A percentile compares a stretch with the other conserved stretches of the same genome.
Evolutionary conservation across 2,329 filamentous ascomycete species (phyloP).

Genomic region (Metarhizium rileyi): DNA sequence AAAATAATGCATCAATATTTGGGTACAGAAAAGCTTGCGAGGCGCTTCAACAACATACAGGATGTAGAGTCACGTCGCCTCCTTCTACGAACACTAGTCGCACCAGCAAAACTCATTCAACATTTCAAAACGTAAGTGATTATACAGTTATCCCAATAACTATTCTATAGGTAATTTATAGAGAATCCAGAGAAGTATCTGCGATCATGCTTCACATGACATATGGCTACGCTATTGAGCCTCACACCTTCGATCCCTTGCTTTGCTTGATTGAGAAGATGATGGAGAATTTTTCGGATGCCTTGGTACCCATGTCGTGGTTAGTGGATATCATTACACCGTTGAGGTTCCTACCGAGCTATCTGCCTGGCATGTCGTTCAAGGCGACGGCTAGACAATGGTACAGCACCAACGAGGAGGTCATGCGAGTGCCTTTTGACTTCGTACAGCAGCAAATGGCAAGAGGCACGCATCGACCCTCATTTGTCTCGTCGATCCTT

Average conservation of each 20-base stretch:
- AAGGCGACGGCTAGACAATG: conserved; percentile 19
- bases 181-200: not conserved
- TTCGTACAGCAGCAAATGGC: conserved; percentile 20
- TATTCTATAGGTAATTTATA: not conserved
- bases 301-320: conserved; percentile 21
- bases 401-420: conserved; percentile 11
- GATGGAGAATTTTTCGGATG: conserved; percentile 19
- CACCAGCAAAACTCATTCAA: conserved; percentile 12
- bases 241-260: conserved; percentile 18
- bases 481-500: conserved; percentile 16
- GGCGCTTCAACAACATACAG: conserved; percentile 14
- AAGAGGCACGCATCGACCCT: conserved; percentile 9
- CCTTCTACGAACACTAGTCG: conserved; percentile 14
- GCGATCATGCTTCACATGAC: not conserved
- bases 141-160: not conserved
- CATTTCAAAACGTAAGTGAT: conserved; percentile 21
- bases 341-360: conserved; percentile 18
- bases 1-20: conserved; percentile 21
- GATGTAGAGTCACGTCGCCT: conserved; percentile 18
- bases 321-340: conserved; percentile 21
- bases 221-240: conserved; percentile 24
- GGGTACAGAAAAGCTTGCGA: conserved; percentile 13
- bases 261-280: conserved; percentile 20
- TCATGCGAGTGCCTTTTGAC: conserved; percentile 16
- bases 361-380: conserved; percentile 22